phyloP scores from a whole-genome alignment of 352 stramenopile species.

The Pythium coloratum region DNA sequence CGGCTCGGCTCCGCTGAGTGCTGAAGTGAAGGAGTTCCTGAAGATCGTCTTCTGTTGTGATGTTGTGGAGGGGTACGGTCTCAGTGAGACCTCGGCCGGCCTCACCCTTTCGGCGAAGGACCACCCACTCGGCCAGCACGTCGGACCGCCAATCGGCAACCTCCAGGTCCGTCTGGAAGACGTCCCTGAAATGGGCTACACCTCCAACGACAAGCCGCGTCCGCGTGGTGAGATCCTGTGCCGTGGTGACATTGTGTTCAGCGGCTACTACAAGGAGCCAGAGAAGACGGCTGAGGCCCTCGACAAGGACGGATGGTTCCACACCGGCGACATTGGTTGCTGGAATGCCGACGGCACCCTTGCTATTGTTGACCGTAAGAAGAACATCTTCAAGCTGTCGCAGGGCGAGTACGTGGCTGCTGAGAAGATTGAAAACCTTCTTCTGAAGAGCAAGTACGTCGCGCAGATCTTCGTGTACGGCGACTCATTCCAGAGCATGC shows the following conservation, averaged over 20 bases:
- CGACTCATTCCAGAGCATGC: constrained; percentile 92
- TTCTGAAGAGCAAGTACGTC: constrained; percentile 92
- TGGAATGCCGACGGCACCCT: constrained; percentile 95
- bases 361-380: constrained; percentile 91
- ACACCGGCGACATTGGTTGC: constrained; percentile 95
- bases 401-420: constrained; percentile 96
- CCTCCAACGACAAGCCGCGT: constrained; percentile 72
- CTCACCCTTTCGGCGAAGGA: constrained; percentile 67
- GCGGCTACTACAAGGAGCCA: constrained; percentile 94
- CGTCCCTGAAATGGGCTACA: constrained; percentile 97
- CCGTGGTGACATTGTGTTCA: constrained; percentile 84
- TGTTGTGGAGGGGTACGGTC: constrained; percentile 95
- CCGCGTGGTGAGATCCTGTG: constrained; percentile 69
- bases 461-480: constrained; percentile 96
- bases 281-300: constrained; percentile 92
- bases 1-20: constrained; percentile 93
- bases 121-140: constrained; percentile 84
- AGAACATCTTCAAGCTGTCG: constrained; percentile 95
- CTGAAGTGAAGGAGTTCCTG: constrained; percentile 95
- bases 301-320: constrained; percentile 94
- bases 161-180: constrained; percentile 93
- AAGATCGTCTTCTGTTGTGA: constrained; percentile 92
- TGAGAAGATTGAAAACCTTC: constrained; percentile 97
- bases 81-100: constrained; percentile 92
- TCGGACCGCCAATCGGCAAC: constrained; percentile 87